A percentile compares a stretch with the other conserved stretches of the same genome.
phyloP scores from a whole-genome alignment of 2,329 filamentous ascomycete species.

The Shiraia sp. region DNA sequence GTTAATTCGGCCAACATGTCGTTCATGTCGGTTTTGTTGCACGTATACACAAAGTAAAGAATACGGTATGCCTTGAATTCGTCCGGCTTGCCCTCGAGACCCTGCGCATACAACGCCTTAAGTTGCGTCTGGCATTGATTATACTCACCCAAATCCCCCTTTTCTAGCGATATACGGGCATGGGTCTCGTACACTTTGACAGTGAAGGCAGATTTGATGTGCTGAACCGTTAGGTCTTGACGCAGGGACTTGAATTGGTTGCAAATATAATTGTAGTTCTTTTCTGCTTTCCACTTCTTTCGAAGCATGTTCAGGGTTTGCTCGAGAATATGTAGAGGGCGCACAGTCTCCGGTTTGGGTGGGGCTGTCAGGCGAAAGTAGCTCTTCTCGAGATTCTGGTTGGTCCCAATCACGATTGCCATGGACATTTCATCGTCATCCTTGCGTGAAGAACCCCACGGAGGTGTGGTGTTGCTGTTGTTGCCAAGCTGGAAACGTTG shows the following conservation, averaged over 20 bases:
- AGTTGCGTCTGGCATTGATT: constrained; percentile 99
- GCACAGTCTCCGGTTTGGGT: constrained; percentile 85
- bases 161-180: constrained; percentile 94
- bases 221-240: constrained; percentile 97
- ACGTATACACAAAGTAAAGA: constrained; percentile 98
- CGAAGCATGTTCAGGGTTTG: constrained; percentile 87
- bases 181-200: constrained; percentile 97
- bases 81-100: constrained; percentile 83
- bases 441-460: constrained; percentile 50
- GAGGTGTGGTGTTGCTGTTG: constrained; percentile 59
- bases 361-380: constrained; percentile 93
- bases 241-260: constrained; percentile 99
- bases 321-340: constrained; percentile 77
- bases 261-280: constrained; percentile 96
- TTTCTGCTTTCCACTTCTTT: constrained; percentile 90
- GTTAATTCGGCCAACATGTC: constrained; percentile 99
- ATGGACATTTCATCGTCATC: constrained; percentile 54
- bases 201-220: constrained; percentile 94
- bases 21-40: constrained; percentile 97
- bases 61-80: constrained; percentile 99
- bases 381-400: constrained; percentile 83
- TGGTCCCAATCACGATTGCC: constrained; percentile 82
- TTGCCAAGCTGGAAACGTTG: constrained; percentile 74
- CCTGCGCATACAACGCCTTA: constrained; percentile 84
- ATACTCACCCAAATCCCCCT: constrained; percentile 99